phyloP scores from a whole-genome alignment of 148 eudicot genomes.

The Selenicereus undatus region DNA sequence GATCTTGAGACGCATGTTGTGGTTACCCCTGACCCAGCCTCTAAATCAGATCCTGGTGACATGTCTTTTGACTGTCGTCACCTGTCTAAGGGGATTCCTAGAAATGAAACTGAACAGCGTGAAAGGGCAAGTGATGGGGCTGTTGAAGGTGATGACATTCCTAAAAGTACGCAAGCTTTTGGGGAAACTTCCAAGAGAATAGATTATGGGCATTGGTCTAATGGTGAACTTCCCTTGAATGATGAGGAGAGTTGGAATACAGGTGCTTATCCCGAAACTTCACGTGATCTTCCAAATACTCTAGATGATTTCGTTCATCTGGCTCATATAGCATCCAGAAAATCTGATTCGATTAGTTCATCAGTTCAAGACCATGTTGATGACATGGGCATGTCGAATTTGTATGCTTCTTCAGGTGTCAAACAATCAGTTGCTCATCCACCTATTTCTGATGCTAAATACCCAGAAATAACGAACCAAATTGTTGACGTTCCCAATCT shows the following conservation, averaged over 20 bases:
- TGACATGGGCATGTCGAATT: slow-evolving; percentile 18
- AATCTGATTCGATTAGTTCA: slow-evolving; percentile 26
- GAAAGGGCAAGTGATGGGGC: background rate
- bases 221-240: slow-evolving; percentile 22
- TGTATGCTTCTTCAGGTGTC: slow-evolving; percentile 7
- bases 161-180: slow-evolving; percentile 21
- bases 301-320: slow-evolving; percentile 20
- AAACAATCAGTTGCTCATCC: background rate
- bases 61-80: slow-evolving; percentile 24
- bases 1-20: slow-evolving; percentile 28
- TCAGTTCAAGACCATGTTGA: slow-evolving; percentile 21
- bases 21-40: slow-evolving; percentile 23
- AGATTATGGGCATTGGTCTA: slow-evolving; percentile 23
- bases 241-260: slow-evolving; percentile 32
- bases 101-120: slow-evolving; percentile 26
- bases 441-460: background rate
- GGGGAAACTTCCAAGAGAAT: slow-evolving; percentile 28
- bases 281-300: slow-evolving; percentile 16
- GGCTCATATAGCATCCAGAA: slow-evolving; percentile 22
- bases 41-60: slow-evolving; percentile 31
- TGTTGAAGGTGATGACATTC: slow-evolving; percentile 11
- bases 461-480: slow-evolving; percentile 15
- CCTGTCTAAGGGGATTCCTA: slow-evolving; percentile 26
- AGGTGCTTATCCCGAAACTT: slow-evolving; percentile 23
- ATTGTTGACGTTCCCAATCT: slow-evolving; percentile 22